Conservation (phyloP, 2,329 filamentous ascomycete species). For the Xylaria sp. region DNA sequence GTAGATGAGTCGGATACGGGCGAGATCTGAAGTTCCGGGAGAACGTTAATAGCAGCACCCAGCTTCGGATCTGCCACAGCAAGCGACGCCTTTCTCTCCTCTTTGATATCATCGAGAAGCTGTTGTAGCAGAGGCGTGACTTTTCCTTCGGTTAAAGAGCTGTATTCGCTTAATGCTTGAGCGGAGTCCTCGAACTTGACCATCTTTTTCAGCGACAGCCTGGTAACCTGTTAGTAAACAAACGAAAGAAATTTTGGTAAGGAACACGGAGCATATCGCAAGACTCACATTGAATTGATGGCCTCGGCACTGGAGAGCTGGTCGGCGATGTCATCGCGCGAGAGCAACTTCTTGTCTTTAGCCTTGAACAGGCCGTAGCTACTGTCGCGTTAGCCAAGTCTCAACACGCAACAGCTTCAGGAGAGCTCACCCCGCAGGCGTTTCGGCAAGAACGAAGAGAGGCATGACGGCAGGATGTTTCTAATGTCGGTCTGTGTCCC, state of each 20-base stretch:
- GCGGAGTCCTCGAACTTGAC: slow-evolving; percentile 96
- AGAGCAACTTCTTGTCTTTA: slow-evolving; percentile 97
- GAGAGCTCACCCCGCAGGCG: slow-evolving; percentile 76
- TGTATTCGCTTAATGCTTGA: slow-evolving; percentile 89
- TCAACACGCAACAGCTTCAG: slow-evolving; percentile 18
- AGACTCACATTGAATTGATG: slow-evolving; percentile 83
- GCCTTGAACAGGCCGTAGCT: slow-evolving; percentile 99
- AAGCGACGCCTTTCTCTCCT: slow-evolving; percentile 96
- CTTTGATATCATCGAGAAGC: slow-evolving; percentile 89
- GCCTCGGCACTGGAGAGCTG: slow-evolving; percentile 84
- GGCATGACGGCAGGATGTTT: slow-evolving; percentile 69
- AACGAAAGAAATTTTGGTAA: slow-evolving; percentile 7
- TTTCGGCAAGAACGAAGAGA: slow-evolving; percentile 93
- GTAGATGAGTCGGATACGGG: slow-evolving; percentile 84
- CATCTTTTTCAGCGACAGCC: slow-evolving; percentile 96
- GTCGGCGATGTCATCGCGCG: slow-evolving; percentile 81
- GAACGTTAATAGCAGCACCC: slow-evolving; percentile 89
- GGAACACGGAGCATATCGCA: slow-evolving; percentile 16
- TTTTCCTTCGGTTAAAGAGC: slow-evolving; percentile 90
- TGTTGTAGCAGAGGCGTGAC: slow-evolving; percentile 86
- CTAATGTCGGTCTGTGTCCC: slow-evolving; percentile 33
- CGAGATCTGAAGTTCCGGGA: slow-evolving; percentile 87
- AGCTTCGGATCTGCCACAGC: slow-evolving; percentile 95
- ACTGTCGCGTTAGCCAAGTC: slow-evolving; percentile 43
- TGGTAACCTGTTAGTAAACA: slow-evolving; percentile 50